Evolutionary conservation across 371 early-diverging fungal genomes (phyloP), one percentile per base, ranked within the genome.

Genomic region (Lichtheimia ramosa): DNA sequence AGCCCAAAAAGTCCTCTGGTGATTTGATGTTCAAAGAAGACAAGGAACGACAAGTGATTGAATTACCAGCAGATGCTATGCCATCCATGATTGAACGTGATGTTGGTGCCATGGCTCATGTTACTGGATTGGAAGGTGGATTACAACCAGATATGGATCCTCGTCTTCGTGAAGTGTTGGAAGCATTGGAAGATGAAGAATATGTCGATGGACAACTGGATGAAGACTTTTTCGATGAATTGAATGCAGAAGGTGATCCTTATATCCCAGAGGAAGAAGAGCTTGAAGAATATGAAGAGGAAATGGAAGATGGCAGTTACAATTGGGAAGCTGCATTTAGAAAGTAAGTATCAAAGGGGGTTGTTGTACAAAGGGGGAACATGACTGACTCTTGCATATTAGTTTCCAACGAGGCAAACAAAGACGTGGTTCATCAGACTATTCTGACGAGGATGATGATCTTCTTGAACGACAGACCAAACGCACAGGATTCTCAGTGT

Each of bases 181-280:
- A 94, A 63, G 97, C 96, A 3, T 74, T 97, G 61, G 94, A 94
- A 20, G 96, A 96, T 66, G 96, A 95, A 10, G 93, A 84, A 18
- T 92, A 84, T 59, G 83, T 90, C 18, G 91, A 92, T 24, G 85
- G 88, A 14, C 90, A 84, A 4, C 55, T 89, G 13, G 91, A 87
- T 40, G 93, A 92, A 53, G 78, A 77, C 20, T 95, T 93, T 64
- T 87, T 95, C 66, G 91, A 82, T 5, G 61, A 73, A 21, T 65
- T 92, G 48, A 59, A 87, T 72, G 69, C 78, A 48, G 77, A 77
- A 15, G 80, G 74, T 5, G 82, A 81, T 12, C 40, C 59, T 5
- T 79, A 74, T 51, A 77, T 66, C 14, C 75, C 71, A 41, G 69
- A 67, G 24, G 79, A 78, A 16, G 81, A 81, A 15, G 75, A 79